These are phyloP conservation scores for Lactifluus volemus DNA, from an alignment of 768 basidiomycete genomes.

Conservation along the genomic window DNA sequence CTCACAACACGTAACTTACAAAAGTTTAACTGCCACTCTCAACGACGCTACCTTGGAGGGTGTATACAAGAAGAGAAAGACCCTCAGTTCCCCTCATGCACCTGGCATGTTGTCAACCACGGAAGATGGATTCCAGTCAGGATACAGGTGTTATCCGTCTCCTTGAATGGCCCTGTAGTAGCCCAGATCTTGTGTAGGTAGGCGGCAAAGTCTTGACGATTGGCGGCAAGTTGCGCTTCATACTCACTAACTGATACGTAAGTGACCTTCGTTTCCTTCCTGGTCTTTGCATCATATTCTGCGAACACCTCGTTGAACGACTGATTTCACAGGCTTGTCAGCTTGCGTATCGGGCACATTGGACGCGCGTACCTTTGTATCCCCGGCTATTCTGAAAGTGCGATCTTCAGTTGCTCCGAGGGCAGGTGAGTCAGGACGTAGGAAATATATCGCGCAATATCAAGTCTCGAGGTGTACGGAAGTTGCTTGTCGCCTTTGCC, in stretches of 20 bases:
- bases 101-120: constrained; percentile 9
- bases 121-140: constrained; percentile 19
- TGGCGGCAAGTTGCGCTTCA: constrained; percentile 6
- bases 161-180: background rate
- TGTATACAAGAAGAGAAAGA: background rate
- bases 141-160: constrained; percentile 14
- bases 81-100: background rate
- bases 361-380: constrained; percentile 2
- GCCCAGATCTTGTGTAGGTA: constrained; percentile 9
- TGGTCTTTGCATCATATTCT: constrained; percentile 14
- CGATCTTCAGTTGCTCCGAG: constrained; percentile 7
- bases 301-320: constrained; percentile 19
- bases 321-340: background rate
- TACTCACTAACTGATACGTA: constrained; percentile 10
- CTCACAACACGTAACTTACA: background rate
- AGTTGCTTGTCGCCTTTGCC: constrained; percentile 13
- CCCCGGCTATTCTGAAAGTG: constrained; percentile 8
- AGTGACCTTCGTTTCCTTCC: constrained; percentile 19
- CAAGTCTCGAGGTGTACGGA: constrained; percentile 17
- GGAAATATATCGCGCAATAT: constrained; percentile 20
- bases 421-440: constrained; percentile 17
- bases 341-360: background rate
- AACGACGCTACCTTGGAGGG: background rate
- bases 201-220: constrained; percentile 1
- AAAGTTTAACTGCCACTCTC: background rate